A percentile compares a stretch with the other conserved stretches of the same genome.
Conservation (phyloP, 2,329 filamentous ascomycete genomes). For the Parastagonospora avenae region DNA sequence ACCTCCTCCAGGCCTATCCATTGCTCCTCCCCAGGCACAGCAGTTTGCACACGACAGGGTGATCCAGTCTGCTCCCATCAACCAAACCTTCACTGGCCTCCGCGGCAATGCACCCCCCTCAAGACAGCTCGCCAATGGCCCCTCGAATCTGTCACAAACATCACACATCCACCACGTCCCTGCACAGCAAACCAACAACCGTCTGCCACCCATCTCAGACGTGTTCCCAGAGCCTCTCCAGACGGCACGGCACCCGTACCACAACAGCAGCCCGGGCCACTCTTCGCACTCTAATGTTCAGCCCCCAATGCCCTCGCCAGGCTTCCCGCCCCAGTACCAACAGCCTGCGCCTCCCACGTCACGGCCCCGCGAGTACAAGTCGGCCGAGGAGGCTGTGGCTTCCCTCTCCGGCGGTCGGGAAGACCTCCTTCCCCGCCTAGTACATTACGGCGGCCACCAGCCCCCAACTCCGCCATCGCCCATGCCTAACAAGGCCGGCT, state of each 20-base stretch:
- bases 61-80: conserved; percentile 92
- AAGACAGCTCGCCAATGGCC: conserved; percentile 78
- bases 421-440: conserved; percentile 87
- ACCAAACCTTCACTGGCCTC: conserved; percentile 93
- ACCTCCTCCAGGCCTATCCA: conserved; percentile 86
- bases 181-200: conserved; percentile 86
- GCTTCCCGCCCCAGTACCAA: conserved; percentile 64
- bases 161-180: conserved; percentile 91
- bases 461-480: conserved; percentile 90
- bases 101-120: conserved; percentile 68
- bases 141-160: conserved; percentile 79
- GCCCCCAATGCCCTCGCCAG: conserved; percentile 76
- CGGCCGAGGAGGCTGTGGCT: conserved; percentile 92
- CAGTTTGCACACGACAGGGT: conserved; percentile 93
- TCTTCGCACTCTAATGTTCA: conserved; percentile 68
- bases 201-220: conserved; percentile 90
- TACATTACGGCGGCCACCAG: conserved; percentile 94
- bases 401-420: conserved; percentile 89
- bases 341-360: conserved; percentile 58
- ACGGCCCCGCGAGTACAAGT: conserved; percentile 85
- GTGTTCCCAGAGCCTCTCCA: conserved; percentile 84
- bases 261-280: conserved; percentile 67
- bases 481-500: conserved; percentile 55
- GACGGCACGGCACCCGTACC: conserved; percentile 55
- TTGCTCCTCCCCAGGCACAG: conserved; percentile 90